Percentiles rank a stretch among this genome's conserved stretches.
Evolutionary conservation across 805 yeast genomes (phyloP).

Genomic region (Blastobotrys peoriensis): DNA sequence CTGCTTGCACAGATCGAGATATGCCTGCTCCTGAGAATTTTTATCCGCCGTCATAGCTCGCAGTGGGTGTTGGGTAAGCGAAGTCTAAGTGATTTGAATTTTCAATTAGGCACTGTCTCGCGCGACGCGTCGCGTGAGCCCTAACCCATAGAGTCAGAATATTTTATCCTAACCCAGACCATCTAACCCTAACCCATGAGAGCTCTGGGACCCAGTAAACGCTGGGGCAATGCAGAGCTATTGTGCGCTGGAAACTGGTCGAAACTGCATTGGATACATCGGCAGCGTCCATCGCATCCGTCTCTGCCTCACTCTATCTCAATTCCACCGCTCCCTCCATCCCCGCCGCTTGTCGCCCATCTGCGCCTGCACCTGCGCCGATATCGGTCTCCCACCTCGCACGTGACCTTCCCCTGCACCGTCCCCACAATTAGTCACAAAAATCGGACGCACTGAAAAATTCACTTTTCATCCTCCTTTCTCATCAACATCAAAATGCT

Average conservation of each 20-base stretch:
- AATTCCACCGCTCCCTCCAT: no score
- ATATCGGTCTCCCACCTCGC: background rate
- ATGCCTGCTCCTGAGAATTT: conserved; percentile 62
- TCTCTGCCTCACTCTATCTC: no score
- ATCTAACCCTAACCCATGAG: no score
- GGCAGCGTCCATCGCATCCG: no score
- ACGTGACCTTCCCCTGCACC: background rate
- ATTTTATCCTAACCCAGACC: no score
- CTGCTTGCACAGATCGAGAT: conserved; percentile 69
- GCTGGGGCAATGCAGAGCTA: no score
- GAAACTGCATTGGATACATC: no score
- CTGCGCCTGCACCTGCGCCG: no score
- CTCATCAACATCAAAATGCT: background rate
- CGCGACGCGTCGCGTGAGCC: conserved; percentile 1
- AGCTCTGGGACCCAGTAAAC: no score
- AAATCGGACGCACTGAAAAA: background rate
- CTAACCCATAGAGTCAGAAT: no score
- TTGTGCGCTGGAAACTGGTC: no score
- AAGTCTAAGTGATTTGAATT: background rate
- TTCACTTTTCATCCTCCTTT: background rate
- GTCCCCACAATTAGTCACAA: background rate
- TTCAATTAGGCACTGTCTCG: background rate
- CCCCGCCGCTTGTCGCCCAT: no score
- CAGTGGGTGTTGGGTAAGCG: background rate
- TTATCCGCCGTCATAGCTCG: conserved; percentile 7